Percentiles rank a stretch among this genome's conserved stretches.
Evolutionary conservation across 2,329 filamentous ascomycete species (phyloP).

Genomic region (Aspergillus puulaauensis): DNA sequence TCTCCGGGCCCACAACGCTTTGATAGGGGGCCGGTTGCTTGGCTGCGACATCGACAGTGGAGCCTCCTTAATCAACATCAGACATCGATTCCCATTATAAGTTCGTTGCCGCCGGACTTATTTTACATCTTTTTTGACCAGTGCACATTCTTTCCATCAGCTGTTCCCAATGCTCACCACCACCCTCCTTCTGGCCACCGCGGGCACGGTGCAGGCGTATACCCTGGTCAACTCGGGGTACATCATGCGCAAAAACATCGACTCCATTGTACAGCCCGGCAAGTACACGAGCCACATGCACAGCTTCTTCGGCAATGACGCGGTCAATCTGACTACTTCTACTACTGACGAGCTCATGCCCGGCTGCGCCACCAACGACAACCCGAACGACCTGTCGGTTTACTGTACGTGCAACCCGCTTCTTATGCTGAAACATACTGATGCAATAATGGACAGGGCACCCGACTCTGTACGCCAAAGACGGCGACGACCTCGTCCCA

Average conservation of each 20-base stretch:
- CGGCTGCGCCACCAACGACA: slow-evolving; percentile 14
- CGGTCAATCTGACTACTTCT: slow-evolving; percentile 14
- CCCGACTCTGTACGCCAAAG: slow-evolving; percentile 16
- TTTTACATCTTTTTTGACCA: too few species aligned
- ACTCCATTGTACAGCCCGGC: slow-evolving; percentile 16
- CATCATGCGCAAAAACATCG: slow-evolving; percentile 22
- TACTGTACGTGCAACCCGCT: slow-evolving; percentile 15
- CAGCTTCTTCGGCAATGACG: slow-evolving; percentile 21
- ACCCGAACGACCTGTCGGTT: slow-evolving; percentile 20
- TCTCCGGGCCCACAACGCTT: too few species aligned
- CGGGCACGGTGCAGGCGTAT: too few species aligned
- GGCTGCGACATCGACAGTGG: too few species aligned
- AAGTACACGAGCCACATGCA: slow-evolving; percentile 21
- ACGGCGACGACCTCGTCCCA: background rate
- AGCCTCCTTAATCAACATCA: too few species aligned
- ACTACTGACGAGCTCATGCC: slow-evolving; percentile 17
- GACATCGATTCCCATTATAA: too few species aligned
- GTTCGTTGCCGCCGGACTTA: too few species aligned
- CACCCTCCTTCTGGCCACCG: too few species aligned
- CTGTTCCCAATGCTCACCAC: too few species aligned
- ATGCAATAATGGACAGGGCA: slow-evolving; percentile 7
- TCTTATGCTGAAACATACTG: background rate
- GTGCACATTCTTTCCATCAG: too few species aligned
- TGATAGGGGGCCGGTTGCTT: too few species aligned
- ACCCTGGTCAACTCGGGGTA: too few species aligned